Conservation (phyloP, 2,329 filamentous ascomycete species). For the Stemphylium lycopersici region DNA sequence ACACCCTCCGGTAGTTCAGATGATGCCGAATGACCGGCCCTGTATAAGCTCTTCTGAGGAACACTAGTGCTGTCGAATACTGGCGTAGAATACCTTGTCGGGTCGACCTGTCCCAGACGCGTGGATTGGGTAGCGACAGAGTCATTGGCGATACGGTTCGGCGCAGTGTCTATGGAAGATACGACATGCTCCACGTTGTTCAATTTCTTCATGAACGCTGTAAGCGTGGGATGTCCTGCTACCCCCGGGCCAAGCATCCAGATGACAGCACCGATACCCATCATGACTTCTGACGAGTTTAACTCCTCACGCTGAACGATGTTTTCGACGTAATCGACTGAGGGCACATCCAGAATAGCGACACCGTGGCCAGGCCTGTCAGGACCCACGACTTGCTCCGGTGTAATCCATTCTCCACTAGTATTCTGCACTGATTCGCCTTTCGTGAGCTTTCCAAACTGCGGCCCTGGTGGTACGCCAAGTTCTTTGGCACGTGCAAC, state of each 20-base stretch:
- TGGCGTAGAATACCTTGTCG: slow-evolving; percentile 73
- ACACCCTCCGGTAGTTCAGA: slow-evolving; percentile 26
- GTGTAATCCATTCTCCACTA: slow-evolving; percentile 73
- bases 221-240: slow-evolving; percentile 65
- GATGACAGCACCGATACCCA: slow-evolving; percentile 70
- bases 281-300: slow-evolving; percentile 68
- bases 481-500: slow-evolving; percentile 66
- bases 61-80: slow-evolving; percentile 64
- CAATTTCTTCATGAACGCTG: slow-evolving; percentile 71
- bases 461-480: slow-evolving; percentile 64
- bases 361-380: slow-evolving; percentile 72
- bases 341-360: slow-evolving; percentile 80
- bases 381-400: slow-evolving; percentile 83
- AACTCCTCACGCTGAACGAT: slow-evolving; percentile 77
- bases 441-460: slow-evolving; percentile 66
- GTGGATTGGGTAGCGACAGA: slow-evolving; percentile 70
- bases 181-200: slow-evolving; percentile 73
- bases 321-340: slow-evolving; percentile 69
- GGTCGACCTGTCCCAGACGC: slow-evolving; percentile 74
- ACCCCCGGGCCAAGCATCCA: slow-evolving; percentile 82
- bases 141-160: slow-evolving; percentile 76
- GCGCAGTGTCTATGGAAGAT: slow-evolving; percentile 73
- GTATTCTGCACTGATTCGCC: slow-evolving; percentile 69
- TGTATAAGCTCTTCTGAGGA: slow-evolving; percentile 44
- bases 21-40: slow-evolving; percentile 1